Evolutionary conservation across 129 eudicot genomes (phyloP).

Genomic region (Mikania micrantha): DNA sequence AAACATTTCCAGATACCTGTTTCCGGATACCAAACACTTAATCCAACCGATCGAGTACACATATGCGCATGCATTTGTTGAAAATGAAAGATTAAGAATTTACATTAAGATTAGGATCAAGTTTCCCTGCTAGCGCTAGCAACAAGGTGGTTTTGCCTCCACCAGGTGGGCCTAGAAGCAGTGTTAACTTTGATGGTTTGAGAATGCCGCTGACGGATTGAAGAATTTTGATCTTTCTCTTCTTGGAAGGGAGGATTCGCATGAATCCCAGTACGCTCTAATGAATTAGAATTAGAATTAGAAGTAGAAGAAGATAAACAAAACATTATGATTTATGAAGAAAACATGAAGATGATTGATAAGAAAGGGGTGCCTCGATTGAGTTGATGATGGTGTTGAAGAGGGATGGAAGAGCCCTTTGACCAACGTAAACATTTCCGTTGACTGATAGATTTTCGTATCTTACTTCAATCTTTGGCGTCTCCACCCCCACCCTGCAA

Average conservation of each 20-base stretch:
- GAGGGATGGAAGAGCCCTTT: slow-evolving; percentile 33
- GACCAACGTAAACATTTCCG: slow-evolving; percentile 37
- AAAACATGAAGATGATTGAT: no score
- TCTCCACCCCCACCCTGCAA: slow-evolving; percentile 36
- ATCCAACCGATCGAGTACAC: not conserved
- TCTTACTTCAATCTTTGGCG: slow-evolving; percentile 41
- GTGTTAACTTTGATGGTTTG: slow-evolving; percentile 57
- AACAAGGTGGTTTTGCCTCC: slow-evolving; percentile 28
- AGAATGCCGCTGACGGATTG: slow-evolving; percentile 60
- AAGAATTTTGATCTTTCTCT: slow-evolving; percentile 57
- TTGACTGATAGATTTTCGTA: slow-evolving; percentile 36
- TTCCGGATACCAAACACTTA: not conserved
- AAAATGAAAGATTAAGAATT: not conserved
- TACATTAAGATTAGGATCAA: slow-evolving; percentile 24
- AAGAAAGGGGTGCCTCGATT: slow-evolving; percentile 25
- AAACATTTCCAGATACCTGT: slow-evolving; percentile 26
- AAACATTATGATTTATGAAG: no score
- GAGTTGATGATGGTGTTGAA: slow-evolving; percentile 24
- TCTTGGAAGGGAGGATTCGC: slow-evolving; percentile 54
- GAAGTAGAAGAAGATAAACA: no score
- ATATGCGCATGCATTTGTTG: not conserved
- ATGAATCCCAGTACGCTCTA: slow-evolving; percentile 2
- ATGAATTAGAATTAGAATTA: no score
- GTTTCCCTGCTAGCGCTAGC: slow-evolving; percentile 29
- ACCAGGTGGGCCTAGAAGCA: slow-evolving; percentile 36